phyloP scores from a whole-genome alignment of 2,329 filamentous ascomycete genomes.

The Xylaria sp. region DNA sequence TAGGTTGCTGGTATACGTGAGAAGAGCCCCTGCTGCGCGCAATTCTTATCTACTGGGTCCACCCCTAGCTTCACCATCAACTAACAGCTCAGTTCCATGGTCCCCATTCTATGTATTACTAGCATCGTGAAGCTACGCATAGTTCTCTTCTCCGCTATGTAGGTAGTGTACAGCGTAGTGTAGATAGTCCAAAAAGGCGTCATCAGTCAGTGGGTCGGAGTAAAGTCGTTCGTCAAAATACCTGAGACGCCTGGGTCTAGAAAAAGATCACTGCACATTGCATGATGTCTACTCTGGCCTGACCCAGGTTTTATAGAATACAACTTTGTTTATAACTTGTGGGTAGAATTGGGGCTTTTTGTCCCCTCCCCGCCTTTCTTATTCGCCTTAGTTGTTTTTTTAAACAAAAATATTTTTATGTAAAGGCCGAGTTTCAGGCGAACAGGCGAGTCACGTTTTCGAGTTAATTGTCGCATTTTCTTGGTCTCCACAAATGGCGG shows the following conservation, averaged over 20 bases:
- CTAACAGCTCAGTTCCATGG: slow-evolving; percentile 41
- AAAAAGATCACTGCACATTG: slow-evolving; percentile 7
- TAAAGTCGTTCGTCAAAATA: background rate
- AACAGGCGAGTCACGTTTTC: slow-evolving; percentile 24
- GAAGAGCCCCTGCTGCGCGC: slow-evolving; percentile 13
- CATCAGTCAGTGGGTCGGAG: slow-evolving; percentile 31
- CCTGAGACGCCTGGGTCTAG: slow-evolving; percentile 1
- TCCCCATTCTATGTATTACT: slow-evolving; percentile 38
- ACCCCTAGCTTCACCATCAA: slow-evolving; percentile 32
- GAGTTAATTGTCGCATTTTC: slow-evolving; percentile 25
- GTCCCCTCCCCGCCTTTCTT: background rate
- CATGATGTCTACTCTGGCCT: background rate
- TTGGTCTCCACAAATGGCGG: slow-evolving; percentile 26
- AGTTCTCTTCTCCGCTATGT: slow-evolving; percentile 10
- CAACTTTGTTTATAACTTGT: background rate
- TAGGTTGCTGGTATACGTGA: slow-evolving; percentile 5
- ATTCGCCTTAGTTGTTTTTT: background rate
- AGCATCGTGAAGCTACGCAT: slow-evolving; percentile 40
- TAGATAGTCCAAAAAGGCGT: slow-evolving; percentile 34
- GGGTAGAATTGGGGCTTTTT: background rate
- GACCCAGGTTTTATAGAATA: background rate
- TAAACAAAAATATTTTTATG: background rate
- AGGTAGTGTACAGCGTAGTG: too few species aligned
- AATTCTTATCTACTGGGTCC: slow-evolving; percentile 45
- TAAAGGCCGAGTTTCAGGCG: slow-evolving; percentile 25